Evolutionary conservation across 139 green algal species (phyloP), one percentile per base, ranked within the genome.

Genomic region (Chlorella vulgaris): DNA sequence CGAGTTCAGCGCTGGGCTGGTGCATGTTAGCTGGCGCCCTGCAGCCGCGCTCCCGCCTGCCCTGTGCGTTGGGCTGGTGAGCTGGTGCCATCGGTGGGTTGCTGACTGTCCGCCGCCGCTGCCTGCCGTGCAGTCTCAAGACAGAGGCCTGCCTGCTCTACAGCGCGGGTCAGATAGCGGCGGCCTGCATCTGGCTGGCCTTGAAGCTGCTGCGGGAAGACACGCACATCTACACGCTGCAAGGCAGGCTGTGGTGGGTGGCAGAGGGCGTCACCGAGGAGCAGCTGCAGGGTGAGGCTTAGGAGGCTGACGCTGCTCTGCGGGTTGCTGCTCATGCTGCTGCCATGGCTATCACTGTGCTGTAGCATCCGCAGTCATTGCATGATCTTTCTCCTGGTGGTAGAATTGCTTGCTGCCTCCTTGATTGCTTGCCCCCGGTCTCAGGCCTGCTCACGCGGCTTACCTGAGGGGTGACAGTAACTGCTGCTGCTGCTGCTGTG

Each of bases 141-240:
- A 87, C 74, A 2, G 42, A 80, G 35, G 62, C 83, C 4, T 73
- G 62, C 58, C 53, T 87, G 31, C 78, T 76, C 29, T 87, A 71
- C 55, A 60, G 38, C 39, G 51, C 61, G 43, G 33, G 18, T 2
- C 47, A 76, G 39, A 81, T 84, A 7, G 76, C 77, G 31, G 83
- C 39, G 26, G 69, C 51, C 39, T 81, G 78, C 69, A 76, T 87
- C 76, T 87, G 83, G 83, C 76, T 87, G 58, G 42, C 68, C 2
- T 10, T 84, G 39, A 80, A 80, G 76, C 36, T 87, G 35, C 68
- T 84, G 22, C 67, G 68, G 28, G 21, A 31, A 53, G 36, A 63
- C 42, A 39, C 39, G 22, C n/a, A 69, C 47, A 38, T 77, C 42
- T 38, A 53, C 63, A 74, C 65, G 19, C n/a, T 43, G 15, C 24